Percentiles rank a stretch among this genome's conserved stretches.
These are phyloP conservation scores for Prunus dulcis DNA, from an alignment of 306 rosid genomes.

Conservation along the genomic window DNA sequence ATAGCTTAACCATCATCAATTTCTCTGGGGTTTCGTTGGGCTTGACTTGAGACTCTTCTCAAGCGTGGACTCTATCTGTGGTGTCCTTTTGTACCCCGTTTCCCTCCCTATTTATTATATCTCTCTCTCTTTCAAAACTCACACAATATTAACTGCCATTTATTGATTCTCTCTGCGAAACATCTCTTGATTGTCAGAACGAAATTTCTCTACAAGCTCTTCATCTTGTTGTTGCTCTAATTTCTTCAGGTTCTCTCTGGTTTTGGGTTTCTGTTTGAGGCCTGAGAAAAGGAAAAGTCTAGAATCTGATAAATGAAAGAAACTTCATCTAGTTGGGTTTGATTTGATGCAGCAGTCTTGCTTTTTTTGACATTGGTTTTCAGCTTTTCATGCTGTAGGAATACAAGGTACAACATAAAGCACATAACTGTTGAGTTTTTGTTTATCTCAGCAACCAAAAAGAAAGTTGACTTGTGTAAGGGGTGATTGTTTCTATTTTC, in stretches of 20 bases:
- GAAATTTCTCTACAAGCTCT: conserved; percentile 18
- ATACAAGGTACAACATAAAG: background rate
- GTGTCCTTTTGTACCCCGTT: background rate
- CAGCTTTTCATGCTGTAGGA: background rate
- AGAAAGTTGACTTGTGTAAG: conserved; percentile 1
- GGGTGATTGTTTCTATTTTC: background rate
- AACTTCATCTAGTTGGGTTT: background rate
- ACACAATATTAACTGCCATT: background rate
- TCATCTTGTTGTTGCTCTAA: conserved; percentile 7
- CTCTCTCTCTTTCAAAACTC: conserved; percentile 1
- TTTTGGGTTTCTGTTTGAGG: background rate
- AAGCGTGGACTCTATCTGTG: background rate
- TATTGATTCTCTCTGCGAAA: background rate
- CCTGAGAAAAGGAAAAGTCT: background rate
- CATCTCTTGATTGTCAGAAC: background rate
- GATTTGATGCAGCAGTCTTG: background rate
- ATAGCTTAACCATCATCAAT: background rate
- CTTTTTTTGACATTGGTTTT: conserved; percentile 2
- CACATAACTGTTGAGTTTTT: background rate
- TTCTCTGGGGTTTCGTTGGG: background rate
- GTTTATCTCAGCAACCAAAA: conserved; percentile 20
- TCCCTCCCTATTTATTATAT: background rate
- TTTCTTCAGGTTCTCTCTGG: background rate
- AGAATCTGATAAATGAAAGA: background rate
- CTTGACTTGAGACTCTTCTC: conserved; percentile 4